Conservation (phyloP, 2,329 filamentous ascomycete species). For the Botrytis hyacinthi region DNA sequence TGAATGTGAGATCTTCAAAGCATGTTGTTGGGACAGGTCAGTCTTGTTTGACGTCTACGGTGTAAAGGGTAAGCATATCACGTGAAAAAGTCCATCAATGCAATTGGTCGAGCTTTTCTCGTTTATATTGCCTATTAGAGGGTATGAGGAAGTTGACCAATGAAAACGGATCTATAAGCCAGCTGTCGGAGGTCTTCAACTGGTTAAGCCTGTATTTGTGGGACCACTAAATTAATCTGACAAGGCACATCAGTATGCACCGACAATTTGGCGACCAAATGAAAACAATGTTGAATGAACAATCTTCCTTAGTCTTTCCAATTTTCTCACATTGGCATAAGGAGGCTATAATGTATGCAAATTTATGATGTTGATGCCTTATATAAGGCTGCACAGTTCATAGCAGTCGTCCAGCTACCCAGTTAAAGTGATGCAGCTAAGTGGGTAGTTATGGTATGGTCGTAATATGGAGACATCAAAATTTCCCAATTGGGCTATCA, state of each 20-base stretch:
- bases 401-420: too few species aligned
- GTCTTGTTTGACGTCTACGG: background rate
- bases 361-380: background rate
- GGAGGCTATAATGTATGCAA: background rate
- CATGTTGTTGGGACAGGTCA: background rate
- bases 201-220: background rate
- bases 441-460: background rate
- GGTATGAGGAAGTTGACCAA: slow-evolving; percentile 18
- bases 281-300: background rate
- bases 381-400: background rate
- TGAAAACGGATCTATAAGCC: background rate
- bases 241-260: background rate
- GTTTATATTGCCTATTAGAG: slow-evolving; percentile 6
- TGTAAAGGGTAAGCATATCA: background rate
- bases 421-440: background rate
- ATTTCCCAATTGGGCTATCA: slow-evolving; percentile 2
- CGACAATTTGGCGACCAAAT: background rate
- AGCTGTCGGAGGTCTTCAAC: background rate
- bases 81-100: background rate
- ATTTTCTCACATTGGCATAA: background rate
- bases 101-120: background rate
- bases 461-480: background rate
- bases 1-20: background rate
- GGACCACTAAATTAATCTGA: background rate
- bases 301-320: background rate